Evolutionary conservation across 2,329 filamentous ascomycete species (phyloP).

Genomic region (Verticillium tricorpus): DNA sequence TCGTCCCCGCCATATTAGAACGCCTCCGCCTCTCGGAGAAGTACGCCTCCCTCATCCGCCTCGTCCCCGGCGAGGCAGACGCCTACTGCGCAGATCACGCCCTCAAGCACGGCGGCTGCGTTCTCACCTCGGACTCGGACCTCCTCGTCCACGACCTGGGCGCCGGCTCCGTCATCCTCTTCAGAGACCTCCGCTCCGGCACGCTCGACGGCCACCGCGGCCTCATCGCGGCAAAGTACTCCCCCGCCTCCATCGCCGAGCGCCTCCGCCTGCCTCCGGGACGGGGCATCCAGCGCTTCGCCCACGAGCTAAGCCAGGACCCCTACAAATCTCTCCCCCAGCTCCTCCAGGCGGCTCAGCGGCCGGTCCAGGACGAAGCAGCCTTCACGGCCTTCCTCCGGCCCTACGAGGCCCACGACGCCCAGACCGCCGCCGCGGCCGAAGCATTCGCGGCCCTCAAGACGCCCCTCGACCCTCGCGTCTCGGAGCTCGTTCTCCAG

Average conservation of each 20-base stretch:
- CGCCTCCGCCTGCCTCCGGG: slow-evolving; percentile 33
- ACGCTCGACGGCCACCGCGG: slow-evolving; percentile 13
- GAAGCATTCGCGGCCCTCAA: not conserved
- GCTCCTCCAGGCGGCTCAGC: slow-evolving; percentile 10
- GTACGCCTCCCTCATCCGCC: slow-evolving; percentile 39
- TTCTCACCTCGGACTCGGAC: slow-evolving; percentile 85
- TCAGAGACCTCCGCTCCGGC: slow-evolving; percentile 54
- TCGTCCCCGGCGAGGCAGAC: slow-evolving; percentile 85
- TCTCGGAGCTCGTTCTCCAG: slow-evolving; percentile 33
- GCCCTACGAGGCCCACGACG: slow-evolving; percentile 19
- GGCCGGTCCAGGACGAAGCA: slow-evolving; percentile 6
- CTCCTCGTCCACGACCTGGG: slow-evolving; percentile 72
- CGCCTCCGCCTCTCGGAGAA: slow-evolving; percentile 45
- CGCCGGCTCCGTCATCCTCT: slow-evolving; percentile 60
- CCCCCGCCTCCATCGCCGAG: slow-evolving; percentile 31
- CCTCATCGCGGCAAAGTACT: slow-evolving; percentile 16
- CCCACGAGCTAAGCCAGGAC: slow-evolving; percentile 28
- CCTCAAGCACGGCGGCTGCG: slow-evolving; percentile 44
- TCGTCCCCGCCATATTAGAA: slow-evolving; percentile 75
- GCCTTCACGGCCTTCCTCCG: slow-evolving; percentile 23
- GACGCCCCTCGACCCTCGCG: slow-evolving; percentile 27
- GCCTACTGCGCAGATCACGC: slow-evolving; percentile 68
- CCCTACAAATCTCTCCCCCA: slow-evolving; percentile 17
- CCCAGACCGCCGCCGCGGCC: not conserved
- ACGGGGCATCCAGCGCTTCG: slow-evolving; percentile 25